These are phyloP conservation scores for Fusarium agapanthi DNA, from an alignment of 2,329 filamentous ascomycete genomes.

Conservation along the genomic window DNA sequence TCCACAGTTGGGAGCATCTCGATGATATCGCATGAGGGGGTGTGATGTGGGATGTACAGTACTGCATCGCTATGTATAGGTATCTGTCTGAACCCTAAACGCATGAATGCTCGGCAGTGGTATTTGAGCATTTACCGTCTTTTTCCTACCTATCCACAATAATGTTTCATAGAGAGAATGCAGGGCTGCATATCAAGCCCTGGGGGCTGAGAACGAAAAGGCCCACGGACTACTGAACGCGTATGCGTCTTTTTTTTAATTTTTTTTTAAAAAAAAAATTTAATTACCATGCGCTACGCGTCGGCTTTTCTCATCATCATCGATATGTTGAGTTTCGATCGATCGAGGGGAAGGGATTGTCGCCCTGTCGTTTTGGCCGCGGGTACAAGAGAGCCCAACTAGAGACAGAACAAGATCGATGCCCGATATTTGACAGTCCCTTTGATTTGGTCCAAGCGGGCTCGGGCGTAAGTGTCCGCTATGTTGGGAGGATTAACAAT, in stretches of 20 bases:
- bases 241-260: background rate
- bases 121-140: constrained; percentile 8
- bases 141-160: background rate
- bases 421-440: background rate
- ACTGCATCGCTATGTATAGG: background rate
- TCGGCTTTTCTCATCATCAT: constrained; percentile 13
- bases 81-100: background rate
- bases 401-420: constrained; percentile 2
- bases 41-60: background rate
- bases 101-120: background rate
- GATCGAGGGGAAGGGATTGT: constrained; percentile 7
- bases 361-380: background rate
- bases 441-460: background rate
- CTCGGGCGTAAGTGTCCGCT: background rate
- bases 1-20: background rate
- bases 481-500: background rate
- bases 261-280: background rate
- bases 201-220: background rate
- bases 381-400: constrained; percentile 1
- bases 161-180: constrained; percentile 1
- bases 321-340: constrained; percentile 20
- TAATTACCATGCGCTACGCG: constrained; percentile 6
- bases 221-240: background rate
- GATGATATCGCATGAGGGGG: background rate
- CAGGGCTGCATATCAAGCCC: constrained; percentile 6